Percentiles rank a stretch among this genome's conserved stretches.
Conservation (phyloP, 2,329 filamentous ascomycete species). For the Aureobasidium leucospermi region DNA sequence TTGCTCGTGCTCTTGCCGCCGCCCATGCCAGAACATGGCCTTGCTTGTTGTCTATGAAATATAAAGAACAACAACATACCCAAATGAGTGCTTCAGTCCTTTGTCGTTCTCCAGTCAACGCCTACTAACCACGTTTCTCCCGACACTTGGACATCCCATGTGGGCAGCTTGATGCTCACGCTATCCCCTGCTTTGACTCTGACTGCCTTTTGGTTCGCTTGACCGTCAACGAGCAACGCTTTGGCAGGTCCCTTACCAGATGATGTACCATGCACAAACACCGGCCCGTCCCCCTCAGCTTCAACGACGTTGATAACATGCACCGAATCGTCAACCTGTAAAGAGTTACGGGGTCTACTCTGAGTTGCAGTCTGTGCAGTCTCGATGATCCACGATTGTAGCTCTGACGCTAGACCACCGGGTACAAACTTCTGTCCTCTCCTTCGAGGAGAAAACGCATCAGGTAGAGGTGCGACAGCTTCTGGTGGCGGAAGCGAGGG, state of each 20-base stretch:
- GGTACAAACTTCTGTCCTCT: conserved; percentile 43
- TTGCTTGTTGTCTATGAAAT: not conserved
- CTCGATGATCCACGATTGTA: conserved; percentile 47
- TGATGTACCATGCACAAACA: conserved; percentile 17
- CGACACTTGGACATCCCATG: conserved; percentile 34
- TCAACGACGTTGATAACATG: conserved; percentile 19
- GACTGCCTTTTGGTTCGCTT: conserved; percentile 19
- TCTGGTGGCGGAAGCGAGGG: conserved; percentile 27
- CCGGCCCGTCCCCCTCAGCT: conserved; percentile 3
- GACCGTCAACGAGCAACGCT: conserved; percentile 19
- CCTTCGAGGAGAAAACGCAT: conserved; percentile 48
- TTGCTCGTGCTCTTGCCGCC: not conserved
- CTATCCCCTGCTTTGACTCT: conserved; percentile 23
- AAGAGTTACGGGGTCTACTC: conserved; percentile 20
- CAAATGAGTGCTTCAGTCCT: not conserved
- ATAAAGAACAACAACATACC: not conserved
- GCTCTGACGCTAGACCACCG: conserved; percentile 42
- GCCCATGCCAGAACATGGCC: conserved; percentile 4
- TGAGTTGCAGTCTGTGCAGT: conserved; percentile 24
- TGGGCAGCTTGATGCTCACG: conserved; percentile 32
- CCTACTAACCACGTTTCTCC: conserved; percentile 32
- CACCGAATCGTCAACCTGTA: conserved; percentile 21
- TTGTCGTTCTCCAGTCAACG: conserved; percentile 33
- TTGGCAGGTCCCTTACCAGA: conserved; percentile 14
- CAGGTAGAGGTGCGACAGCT: conserved; percentile 35